Base-by-base conservation (phyloP, 2,329 filamentous ascomycete species). In the Penicillium paneum region DNA sequence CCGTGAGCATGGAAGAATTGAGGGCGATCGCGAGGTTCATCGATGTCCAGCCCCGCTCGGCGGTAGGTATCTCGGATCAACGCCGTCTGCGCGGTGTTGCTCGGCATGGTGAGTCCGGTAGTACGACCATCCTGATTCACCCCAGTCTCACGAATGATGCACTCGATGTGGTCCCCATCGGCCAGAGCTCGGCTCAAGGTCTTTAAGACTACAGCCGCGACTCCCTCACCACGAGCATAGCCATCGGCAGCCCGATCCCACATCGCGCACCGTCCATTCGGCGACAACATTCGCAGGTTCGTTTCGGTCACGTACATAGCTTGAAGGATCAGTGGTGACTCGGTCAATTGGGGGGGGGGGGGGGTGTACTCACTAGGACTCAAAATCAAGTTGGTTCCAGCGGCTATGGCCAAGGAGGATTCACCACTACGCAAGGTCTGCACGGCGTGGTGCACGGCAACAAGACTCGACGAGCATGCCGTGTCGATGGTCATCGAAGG, bases 171-270 rank as follows among this genome's bases (percentile, higher is more conserved):
- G 5, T 38, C 36, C 13, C 11, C 36, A 13, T 38, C 35, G 3
- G 13, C 24, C 0, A 56, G 11, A 1, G 54, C 54, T 3, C 8
- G n/a, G 6, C 24, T 28, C 0, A 56, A 26, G 1, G 48, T 17
- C 26, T 56, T 56, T 3, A 56, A 11, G 0, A 56, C 8, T 0
- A 56, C 13, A 0, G 42, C 21, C 0, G 38, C 38, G 6, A 47
- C 1, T 0, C 54, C 54, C 1, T 56, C 54, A 0, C 54, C 54
- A 10, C 48, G 48, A 8, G 43, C 54, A 34, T 56, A 56, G 0
- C 48, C 54, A 15, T 56, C 21, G 2, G 42, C 54, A 0, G 5
- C 5, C 0, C 0, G 5, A 29, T 56, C 48, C 52, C 52, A 46
- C 49, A 52, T 52, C 34, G 24, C 2, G 21, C 21, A 39, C 3